Percentiles rank a stretch among this genome's conserved stretches.
Conservation (phyloP, 2,329 filamentous ascomycete genomes). For the Aureobasidium vineae region DNA sequence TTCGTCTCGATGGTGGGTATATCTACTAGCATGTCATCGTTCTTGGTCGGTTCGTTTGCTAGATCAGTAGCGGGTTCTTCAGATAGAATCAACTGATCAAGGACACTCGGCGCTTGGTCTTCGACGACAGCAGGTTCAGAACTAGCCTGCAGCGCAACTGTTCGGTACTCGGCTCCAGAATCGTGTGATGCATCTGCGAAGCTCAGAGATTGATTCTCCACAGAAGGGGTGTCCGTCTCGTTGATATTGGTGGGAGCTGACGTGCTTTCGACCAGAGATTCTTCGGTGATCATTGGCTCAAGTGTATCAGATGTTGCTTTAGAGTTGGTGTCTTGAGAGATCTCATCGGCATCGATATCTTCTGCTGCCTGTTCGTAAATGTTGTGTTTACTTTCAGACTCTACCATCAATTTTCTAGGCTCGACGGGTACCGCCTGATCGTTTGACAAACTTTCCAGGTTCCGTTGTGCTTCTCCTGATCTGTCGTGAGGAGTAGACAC, state of each 20-base stretch:
- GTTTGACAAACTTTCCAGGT: not conserved
- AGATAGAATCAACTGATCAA: not conserved
- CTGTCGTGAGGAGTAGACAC: not conserved
- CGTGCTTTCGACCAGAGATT: too few relatives aligned
- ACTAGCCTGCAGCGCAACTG: not conserved
- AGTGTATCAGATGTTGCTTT: not conserved
- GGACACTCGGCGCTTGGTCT: conserved; percentile 9
- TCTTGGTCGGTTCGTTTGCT: not conserved
- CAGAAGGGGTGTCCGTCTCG: not conserved
- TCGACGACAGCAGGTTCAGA: conserved; percentile 25
- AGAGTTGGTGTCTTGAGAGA: too few relatives aligned
- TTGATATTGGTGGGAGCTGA: not conserved
- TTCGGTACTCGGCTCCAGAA: not conserved
- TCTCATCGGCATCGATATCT: not conserved
- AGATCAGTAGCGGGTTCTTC: not conserved
- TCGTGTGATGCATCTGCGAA: not conserved
- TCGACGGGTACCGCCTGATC: not conserved
- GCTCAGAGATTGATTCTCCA: too few relatives aligned
- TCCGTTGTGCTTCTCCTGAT: not conserved
- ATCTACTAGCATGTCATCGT: not conserved
- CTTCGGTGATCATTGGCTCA: not conserved
- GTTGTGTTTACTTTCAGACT: not conserved
- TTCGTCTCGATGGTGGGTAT: not conserved
- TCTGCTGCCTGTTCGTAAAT: too few relatives aligned
- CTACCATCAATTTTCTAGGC: not conserved